Evolutionary conservation across 2,329 filamentous ascomycete species (phyloP).

Genomic region (Tolypocladium capitatum): DNA sequence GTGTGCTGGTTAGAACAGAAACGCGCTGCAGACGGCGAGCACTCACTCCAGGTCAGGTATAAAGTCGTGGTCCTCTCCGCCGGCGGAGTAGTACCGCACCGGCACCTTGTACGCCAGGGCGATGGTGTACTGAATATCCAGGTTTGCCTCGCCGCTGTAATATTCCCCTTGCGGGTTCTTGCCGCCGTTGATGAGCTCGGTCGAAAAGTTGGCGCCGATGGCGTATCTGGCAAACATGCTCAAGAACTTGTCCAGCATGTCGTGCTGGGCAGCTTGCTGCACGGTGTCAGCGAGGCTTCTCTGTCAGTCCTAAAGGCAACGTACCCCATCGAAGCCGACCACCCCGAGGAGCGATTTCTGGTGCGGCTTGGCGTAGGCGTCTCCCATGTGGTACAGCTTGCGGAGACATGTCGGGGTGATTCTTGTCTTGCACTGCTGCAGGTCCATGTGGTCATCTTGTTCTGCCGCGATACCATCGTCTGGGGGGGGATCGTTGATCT

Average conservation of each 20-base stretch:
- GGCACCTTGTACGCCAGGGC: conserved; percentile 20
- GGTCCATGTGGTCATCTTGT: background rate
- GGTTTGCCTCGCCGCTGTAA: conserved; percentile 21
- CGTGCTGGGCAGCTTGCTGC: conserved; percentile 35
- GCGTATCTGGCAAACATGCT: conserved; percentile 36
- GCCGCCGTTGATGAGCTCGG: conserved; percentile 44
- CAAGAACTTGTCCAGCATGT: conserved; percentile 44
- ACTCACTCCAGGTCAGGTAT: conserved; percentile 22
- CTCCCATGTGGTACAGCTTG: conserved; percentile 28
- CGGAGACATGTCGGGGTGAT: conserved; percentile 31
- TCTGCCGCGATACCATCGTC: background rate
- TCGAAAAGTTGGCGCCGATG: conserved; percentile 40
- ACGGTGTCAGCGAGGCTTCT: conserved; percentile 3
- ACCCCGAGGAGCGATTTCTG: conserved; percentile 54
- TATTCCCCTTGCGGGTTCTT: conserved; percentile 30
- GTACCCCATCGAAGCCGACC: conserved; percentile 26
- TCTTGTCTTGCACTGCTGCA: conserved; percentile 18
- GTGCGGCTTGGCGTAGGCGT: conserved; percentile 39
- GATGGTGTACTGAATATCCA: conserved; percentile 23
- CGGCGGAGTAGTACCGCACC: conserved; percentile 18
- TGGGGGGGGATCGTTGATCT: background rate
- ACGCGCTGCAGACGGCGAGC: background rate
- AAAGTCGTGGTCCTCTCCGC: conserved; percentile 17
- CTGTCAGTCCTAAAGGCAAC: background rate
- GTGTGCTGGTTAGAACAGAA: background rate